phyloP scores from a whole-genome alignment of 352 stramenopile genomes.

The Hyaloperonospora brassicae region DNA sequence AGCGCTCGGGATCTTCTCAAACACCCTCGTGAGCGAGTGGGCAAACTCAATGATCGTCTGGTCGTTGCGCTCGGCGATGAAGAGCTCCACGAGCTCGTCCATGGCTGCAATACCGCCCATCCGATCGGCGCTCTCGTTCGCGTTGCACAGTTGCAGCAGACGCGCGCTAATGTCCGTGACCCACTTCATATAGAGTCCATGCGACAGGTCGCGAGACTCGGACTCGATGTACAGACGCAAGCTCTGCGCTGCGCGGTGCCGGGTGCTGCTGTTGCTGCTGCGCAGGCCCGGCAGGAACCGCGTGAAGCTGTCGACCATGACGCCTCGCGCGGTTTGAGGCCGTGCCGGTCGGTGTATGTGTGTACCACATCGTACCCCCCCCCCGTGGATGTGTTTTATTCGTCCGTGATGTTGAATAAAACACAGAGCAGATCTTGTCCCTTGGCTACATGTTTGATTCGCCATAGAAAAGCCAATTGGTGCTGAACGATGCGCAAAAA shows the following conservation, averaged over 20 bases:
- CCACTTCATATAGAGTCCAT: slow-evolving; percentile 82
- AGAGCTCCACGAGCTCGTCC: slow-evolving; percentile 85
- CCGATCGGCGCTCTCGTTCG: slow-evolving; percentile 61
- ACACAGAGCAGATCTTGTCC: too few species aligned
- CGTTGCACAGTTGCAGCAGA: slow-evolving; percentile 82
- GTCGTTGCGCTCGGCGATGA: slow-evolving; percentile 84
- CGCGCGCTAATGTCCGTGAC: slow-evolving; percentile 74
- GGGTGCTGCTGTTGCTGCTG: slow-evolving; percentile 50
- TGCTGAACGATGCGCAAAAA: slow-evolving; percentile 2
- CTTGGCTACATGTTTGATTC: too few species aligned
- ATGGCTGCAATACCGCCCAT: slow-evolving; percentile 84
- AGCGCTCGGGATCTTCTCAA: slow-evolving; percentile 78
- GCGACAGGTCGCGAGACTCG: slow-evolving; percentile 77
- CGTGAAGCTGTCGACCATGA: slow-evolving; percentile 58
- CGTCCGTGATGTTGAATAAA: too few species aligned
- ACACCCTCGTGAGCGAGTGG: slow-evolving; percentile 79
- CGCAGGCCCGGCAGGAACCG: slow-evolving; percentile 73
- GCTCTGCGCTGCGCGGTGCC: slow-evolving; percentile 59
- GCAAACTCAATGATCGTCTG: slow-evolving; percentile 87
- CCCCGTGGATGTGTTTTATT: too few species aligned
- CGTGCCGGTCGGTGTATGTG: background rate
- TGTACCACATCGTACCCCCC: background rate
- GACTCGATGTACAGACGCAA: slow-evolving; percentile 81
- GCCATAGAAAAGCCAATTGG: too few species aligned
- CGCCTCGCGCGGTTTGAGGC: background rate